Evolutionary conservation across 2,329 filamentous ascomycete genomes (phyloP), one percentile per base, ranked within the genome.

Genomic region (Magnaporthales sp.): DNA sequence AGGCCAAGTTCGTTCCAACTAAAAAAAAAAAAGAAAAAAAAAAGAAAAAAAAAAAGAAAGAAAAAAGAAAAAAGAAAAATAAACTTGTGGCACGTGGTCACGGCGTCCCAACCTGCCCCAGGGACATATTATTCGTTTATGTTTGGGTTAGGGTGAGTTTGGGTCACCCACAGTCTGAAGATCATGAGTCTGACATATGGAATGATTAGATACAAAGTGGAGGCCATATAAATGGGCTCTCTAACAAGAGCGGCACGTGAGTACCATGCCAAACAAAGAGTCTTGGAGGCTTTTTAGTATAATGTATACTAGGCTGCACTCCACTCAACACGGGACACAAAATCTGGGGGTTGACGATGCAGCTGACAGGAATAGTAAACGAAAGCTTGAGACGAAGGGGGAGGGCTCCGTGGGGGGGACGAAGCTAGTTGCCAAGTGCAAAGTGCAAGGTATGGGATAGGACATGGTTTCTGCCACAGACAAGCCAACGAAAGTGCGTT

Each of bases 401-500:
- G n/a, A n/a, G n/a, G n/a, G n/a, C n/a, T n/a, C n/a, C n/a, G n/a
- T n/a, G n/a, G n/a, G n/a, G n/a, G n/a, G n/a, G n/a, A n/a, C n/a
- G n/a, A n/a, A n/a, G n/a, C n/a, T n/a, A n/a, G n/a, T n/a, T n/a
- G n/a, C n/a, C n/a, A 46, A 46, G 4, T 46, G 38, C 15, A 46
- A 46, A 7, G n/a, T n/a, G n/a, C 15, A 46, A 19, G 15, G 38
- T 46, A 46, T 13, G 6, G 38, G 38, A 46, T n/a, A 46, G 19
- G 19, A n/a, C 38, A 46, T 46, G 38, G 38, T n/a, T n/a, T 46
- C 4, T 46, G 38, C 38, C 38, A 46, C 38, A 4, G 13, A 63
- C 30, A 67, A 77, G 76, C 82, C 81, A 84, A 84, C 82, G 75
- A 74, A 70, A 80, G 71, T 65, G 71, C 73, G 72, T 70, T 71